Percentiles rank a stretch among this genome's conserved stretches.
phyloP scores from a whole-genome alignment of 164 flowering plant genomes.

The Brasenia schreberi region DNA sequence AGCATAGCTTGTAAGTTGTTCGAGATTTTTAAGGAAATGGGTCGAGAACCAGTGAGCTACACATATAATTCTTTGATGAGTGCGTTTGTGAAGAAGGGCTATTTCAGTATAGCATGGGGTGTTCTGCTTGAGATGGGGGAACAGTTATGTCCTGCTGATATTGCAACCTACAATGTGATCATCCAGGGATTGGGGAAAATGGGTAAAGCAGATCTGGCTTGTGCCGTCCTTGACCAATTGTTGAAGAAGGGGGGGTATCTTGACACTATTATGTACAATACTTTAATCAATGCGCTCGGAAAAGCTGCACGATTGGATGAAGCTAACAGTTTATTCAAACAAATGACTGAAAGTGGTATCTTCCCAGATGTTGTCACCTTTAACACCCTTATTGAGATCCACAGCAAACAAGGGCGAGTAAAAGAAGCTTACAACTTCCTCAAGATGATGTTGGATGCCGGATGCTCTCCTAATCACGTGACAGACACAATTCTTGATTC shows the following conservation, averaged over 20 bases:
- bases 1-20: slow-evolving; percentile 91
- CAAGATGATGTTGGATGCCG: slow-evolving; percentile 81
- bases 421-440: slow-evolving; percentile 73
- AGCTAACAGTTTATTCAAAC: slow-evolving; percentile 53
- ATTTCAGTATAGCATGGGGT: slow-evolving; percentile 72
- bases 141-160: slow-evolving; percentile 61
- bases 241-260: slow-evolving; percentile 76
- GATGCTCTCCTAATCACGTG: slow-evolving; percentile 77
- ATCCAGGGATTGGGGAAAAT: slow-evolving; percentile 86
- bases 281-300: slow-evolving; percentile 74
- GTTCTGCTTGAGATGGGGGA: slow-evolving; percentile 69
- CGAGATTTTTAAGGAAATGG: slow-evolving; percentile 70
- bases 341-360: slow-evolving; percentile 69
- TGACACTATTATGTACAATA: slow-evolving; percentile 92
- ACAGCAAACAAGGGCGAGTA: slow-evolving; percentile 61
- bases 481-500: slow-evolving; percentile 76
- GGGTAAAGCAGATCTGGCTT: slow-evolving; percentile 84
- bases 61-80: slow-evolving; percentile 85
- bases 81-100: slow-evolving; percentile 87
- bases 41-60: slow-evolving; percentile 48
- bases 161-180: slow-evolving; percentile 79
- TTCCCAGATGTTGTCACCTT: slow-evolving; percentile 87
- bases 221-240: slow-evolving; percentile 55
- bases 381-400: slow-evolving; percentile 79
- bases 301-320: slow-evolving; percentile 74